These are phyloP conservation scores for Fusarium buharicum DNA, from an alignment of 2,329 filamentous ascomycete species.

Conservation along the genomic window DNA sequence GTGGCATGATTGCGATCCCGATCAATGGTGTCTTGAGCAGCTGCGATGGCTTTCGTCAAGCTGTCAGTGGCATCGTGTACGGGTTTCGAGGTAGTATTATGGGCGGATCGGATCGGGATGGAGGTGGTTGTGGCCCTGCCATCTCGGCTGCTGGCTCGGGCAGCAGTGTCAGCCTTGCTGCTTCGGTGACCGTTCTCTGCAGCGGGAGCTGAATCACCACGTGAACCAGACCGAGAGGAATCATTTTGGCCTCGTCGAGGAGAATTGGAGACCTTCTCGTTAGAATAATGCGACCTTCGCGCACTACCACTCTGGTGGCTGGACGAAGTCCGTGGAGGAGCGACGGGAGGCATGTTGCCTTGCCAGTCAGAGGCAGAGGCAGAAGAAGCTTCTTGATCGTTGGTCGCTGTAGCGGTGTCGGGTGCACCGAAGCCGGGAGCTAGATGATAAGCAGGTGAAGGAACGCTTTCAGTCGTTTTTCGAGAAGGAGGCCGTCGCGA, in stretches of 20 bases:
- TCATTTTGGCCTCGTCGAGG: conserved; percentile 55
- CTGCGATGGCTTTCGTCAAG: conserved; percentile 74
- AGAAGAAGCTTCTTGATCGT: conserved; percentile 56
- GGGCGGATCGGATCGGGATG: conserved; percentile 59
- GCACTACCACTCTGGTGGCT: conserved; percentile 61
- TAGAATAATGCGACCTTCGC: conserved; percentile 57
- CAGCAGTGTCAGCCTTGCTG: conserved; percentile 53
- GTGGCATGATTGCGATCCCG: conserved; percentile 44
- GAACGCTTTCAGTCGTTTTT: conserved; percentile 63
- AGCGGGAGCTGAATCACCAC: conserved; percentile 43
- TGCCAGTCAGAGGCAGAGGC: conserved; percentile 60
- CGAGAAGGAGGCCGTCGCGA: conserved; percentile 64
- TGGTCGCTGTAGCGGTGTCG: conserved; percentile 54
- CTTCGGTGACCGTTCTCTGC: conserved; percentile 46
- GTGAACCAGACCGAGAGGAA: conserved; percentile 50
- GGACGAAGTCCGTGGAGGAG: conserved; percentile 85
- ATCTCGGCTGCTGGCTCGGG: conserved; percentile 55
- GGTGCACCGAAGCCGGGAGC: conserved; percentile 61
- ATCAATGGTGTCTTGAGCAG: conserved; percentile 48
- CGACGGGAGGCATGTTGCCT: conserved; percentile 74
- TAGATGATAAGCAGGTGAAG: conserved; percentile 50
- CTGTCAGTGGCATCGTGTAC: conserved; percentile 82
- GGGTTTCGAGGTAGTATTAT: conserved; percentile 62
- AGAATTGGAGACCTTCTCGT: conserved; percentile 57
- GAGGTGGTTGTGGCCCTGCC: conserved; percentile 51